A percentile compares a stretch with the other conserved stretches of the same genome.
These are phyloP conservation scores for Leccinum truebloodii DNA, from an alignment of 768 basidiomycete species.

Conservation along the genomic window DNA sequence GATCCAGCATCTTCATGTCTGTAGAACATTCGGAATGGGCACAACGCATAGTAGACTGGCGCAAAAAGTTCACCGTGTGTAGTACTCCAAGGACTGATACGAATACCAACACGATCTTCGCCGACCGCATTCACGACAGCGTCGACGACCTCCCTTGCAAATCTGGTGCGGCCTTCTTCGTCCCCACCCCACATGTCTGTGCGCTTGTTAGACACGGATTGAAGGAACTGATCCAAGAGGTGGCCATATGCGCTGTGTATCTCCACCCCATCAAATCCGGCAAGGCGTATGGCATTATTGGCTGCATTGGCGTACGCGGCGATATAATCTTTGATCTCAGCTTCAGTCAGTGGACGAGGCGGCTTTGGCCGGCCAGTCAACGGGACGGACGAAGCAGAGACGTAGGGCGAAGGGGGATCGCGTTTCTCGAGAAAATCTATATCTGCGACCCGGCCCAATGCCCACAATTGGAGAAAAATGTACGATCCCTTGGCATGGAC, in stretches of 20 bases:
- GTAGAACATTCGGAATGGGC: background rate
- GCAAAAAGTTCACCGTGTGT: constrained; percentile 37
- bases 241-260: constrained; percentile 46
- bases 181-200: constrained; percentile 71
- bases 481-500: constrained; percentile 56
- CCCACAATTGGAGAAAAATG: constrained; percentile 54
- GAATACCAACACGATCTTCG: constrained; percentile 50
- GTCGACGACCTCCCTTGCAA: constrained; percentile 54
- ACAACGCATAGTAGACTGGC: too few species aligned
- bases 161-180: constrained; percentile 58
- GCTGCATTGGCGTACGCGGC: constrained; percentile 34
- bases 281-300: constrained; percentile 33
- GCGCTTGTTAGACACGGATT: constrained; percentile 54
- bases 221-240: constrained; percentile 62
- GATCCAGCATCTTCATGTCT: constrained; percentile 58
- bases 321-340: constrained; percentile 38
- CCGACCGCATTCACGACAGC: constrained; percentile 56
- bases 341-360: constrained; percentile 21
- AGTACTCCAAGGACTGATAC: constrained; percentile 56
- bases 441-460: constrained; percentile 52
- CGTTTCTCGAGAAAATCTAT: constrained; percentile 31
- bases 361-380: constrained; percentile 17
- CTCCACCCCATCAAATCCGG: constrained; percentile 51
- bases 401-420: constrained; percentile 34
- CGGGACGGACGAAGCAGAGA: constrained; percentile 36